phyloP scores from a whole-genome alignment of 176 grass and related monocot species.

The Oryza rufipogon region DNA sequence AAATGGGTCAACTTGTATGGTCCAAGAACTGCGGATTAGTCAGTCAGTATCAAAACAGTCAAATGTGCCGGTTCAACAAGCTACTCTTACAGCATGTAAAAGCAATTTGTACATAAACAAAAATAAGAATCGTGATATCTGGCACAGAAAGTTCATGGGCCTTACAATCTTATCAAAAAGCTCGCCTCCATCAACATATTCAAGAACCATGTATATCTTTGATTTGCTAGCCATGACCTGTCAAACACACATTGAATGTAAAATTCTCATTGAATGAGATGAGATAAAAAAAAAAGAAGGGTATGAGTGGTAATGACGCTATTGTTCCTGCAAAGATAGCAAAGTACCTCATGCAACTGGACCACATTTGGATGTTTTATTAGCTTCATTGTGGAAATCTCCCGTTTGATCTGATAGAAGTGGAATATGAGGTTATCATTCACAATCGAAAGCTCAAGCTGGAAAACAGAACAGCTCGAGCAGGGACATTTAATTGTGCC shows the following conservation, averaged over 20 bases:
- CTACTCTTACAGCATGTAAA: background rate
- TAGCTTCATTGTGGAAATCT: constrained; percentile 96
- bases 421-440: background rate
- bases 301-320: background rate
- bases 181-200: constrained; percentile 95
- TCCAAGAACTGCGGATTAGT: background rate
- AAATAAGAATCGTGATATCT: constrained; percentile 16
- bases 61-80: background rate
- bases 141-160: background rate
- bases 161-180: constrained; percentile 98
- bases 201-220: constrained; percentile 99
- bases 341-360: constrained; percentile 79
- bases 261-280: constrained; percentile 20
- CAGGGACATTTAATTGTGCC: background rate
- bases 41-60: background rate
- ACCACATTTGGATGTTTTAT: constrained; percentile 97
- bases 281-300: background rate
- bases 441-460: background rate
- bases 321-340: background rate
- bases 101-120: background rate
- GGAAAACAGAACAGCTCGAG: background rate
- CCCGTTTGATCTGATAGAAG: constrained; percentile 83
- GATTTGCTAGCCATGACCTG: constrained; percentile 97
- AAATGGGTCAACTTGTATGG: constrained; percentile 7
- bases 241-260: constrained; percentile 19